A percentile compares a stretch with the other conserved stretches of the same genome.
Evolutionary conservation across 2,329 filamentous ascomycete genomes (phyloP).

Genomic region (Epichloe hybrida): DNA sequence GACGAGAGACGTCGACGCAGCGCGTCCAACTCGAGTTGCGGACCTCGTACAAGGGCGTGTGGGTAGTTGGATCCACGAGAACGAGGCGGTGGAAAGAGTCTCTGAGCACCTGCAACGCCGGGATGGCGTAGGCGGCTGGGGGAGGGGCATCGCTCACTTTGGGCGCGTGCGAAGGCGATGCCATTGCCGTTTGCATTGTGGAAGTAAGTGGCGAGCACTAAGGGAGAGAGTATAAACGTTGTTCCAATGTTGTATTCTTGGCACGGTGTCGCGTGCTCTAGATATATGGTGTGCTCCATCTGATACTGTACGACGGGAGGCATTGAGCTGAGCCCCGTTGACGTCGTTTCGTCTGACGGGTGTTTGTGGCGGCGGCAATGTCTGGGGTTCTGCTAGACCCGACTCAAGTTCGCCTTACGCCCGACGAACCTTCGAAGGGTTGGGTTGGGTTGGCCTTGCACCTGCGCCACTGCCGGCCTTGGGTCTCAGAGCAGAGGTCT

Average conservation of each 20-base stretch:
- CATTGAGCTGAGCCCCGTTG: neutral
- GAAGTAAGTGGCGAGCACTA: neutral
- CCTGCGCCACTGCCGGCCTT: too few species aligned
- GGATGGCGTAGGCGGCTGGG: neutral
- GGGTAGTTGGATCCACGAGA: neutral
- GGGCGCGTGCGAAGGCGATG: neutral
- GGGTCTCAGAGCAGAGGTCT: too few species aligned
- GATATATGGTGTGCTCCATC: too few species aligned
- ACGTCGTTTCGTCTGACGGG: too few species aligned
- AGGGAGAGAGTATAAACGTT: conserved; percentile 2
- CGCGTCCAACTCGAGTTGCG: neutral
- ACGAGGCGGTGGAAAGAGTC: neutral
- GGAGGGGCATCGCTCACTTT: neutral
- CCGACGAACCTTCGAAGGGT: too few species aligned
- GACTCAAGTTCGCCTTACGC: too few species aligned
- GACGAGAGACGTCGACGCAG: neutral
- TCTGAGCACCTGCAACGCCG: neutral
- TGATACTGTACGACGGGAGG: too few species aligned
- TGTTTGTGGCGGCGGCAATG: too few species aligned
- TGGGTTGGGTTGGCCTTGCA: too few species aligned
- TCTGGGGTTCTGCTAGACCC: too few species aligned
- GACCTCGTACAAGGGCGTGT: neutral
- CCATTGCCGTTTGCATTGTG: neutral
- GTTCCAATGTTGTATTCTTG: neutral
- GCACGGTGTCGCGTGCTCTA: too few species aligned